Base-by-base conservation (phyloP, 176 grass and related monocot genomes). In the Lolium rigidum region DNA sequence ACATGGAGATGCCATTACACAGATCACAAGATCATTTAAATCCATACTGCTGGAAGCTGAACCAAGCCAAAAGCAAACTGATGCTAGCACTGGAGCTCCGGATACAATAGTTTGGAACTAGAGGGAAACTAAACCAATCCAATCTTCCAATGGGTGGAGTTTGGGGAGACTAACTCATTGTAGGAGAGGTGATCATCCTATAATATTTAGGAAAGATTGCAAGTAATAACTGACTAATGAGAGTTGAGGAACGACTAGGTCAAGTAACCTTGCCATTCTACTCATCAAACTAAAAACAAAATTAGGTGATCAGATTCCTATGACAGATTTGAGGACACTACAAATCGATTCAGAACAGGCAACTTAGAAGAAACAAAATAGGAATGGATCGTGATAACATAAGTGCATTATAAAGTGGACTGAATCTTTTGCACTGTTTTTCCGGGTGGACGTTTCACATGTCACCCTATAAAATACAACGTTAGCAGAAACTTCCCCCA, bases 31-130 rank as follows among this genome's bases (percentile, higher is more conserved):
- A 74, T 46, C 22, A 73, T 83, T 60, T 2, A 6, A 35, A 48
- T 49, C 54, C 24, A 61, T 61, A 14, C 60, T 81, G 10, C 82
- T 17, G 0, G 10, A 31, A 83, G 54, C 10, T 74, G 38, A 49
- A 83, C 3, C 52, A 14, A 74, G 13, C 21, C 7, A 84, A 84
- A 9, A 31, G 10, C 43, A 14, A 28, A 35, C 6, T 48, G 6
- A 61, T 74, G 82, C 31, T 75, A 64, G 7, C 25, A 76, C 24
- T 51, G 16, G 39, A 35, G 2, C 57, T 74, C 25, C 9, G 9
- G 10, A 74, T 82, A 70, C 62, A 83, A 38, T 24, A 18, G 18
- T 76, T 52, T 25, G 2, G 57, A 50, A 76, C 24, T 22, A 64
- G 54, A 76, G 26, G 43, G 76, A 64, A 64, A 76, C 31, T 26